Conservation (phyloP, 2,329 filamentous ascomycete genomes). For the Fusarium albosuccineum region DNA sequence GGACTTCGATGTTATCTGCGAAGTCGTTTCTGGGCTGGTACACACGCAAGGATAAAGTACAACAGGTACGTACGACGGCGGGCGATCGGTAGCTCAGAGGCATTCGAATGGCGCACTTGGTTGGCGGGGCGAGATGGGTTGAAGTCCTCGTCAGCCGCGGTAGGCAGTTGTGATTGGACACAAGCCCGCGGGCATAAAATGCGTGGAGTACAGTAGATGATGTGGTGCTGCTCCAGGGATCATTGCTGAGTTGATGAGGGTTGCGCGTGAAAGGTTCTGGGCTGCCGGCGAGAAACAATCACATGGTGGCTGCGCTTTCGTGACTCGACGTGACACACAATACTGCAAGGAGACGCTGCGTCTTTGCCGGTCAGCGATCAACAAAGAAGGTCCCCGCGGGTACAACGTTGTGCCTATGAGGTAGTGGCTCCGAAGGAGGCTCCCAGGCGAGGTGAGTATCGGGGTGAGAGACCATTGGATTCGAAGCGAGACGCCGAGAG, state of each 20-base stretch:
- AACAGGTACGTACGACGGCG: neutral
- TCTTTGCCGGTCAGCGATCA: conserved; percentile 23
- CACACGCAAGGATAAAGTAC: neutral
- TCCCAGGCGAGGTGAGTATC: conserved; percentile 22
- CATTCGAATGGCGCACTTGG: conserved; percentile 25
- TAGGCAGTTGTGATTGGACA: conserved; percentile 32
- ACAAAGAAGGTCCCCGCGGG: conserved; percentile 24
- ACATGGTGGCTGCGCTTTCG: conserved; percentile 39
- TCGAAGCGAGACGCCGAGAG: neutral
- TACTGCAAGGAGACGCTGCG: conserved; percentile 33
- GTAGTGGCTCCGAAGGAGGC: conserved; percentile 1
- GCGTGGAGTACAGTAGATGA: conserved; percentile 20
- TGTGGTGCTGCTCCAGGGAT: conserved; percentile 22
- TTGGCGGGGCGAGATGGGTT: conserved; percentile 6
- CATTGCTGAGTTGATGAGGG: conserved; percentile 14
- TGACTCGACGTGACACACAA: conserved; percentile 35
- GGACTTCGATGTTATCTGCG: neutral
- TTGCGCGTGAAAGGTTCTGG: conserved; percentile 18
- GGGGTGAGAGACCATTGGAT: conserved; percentile 21
- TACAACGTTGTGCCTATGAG: conserved; percentile 11
- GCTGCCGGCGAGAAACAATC: conserved; percentile 22
- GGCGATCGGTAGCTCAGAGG: conserved; percentile 17
- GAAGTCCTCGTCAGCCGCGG: conserved; percentile 29
- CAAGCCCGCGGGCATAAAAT: conserved; percentile 13
- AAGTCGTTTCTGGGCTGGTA: conserved; percentile 2